Evolutionary conservation across 768 basidiomycete genomes (phyloP), one percentile per base, ranked within the genome.

Genomic region (Cystofilobasidium macerans): DNA sequence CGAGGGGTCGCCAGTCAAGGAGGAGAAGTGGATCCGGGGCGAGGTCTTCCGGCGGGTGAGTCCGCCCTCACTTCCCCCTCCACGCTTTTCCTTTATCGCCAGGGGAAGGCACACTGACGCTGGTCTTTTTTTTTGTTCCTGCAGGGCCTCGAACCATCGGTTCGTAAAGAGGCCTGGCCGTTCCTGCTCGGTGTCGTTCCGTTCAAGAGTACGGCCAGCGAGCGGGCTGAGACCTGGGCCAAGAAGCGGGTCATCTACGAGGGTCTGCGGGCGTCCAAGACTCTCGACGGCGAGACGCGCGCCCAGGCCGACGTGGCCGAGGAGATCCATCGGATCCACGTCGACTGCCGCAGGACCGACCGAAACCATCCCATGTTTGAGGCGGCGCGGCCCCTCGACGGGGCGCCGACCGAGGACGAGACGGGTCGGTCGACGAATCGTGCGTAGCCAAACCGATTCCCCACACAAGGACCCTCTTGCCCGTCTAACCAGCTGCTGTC

Each of bases 341-440:
- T 99, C 64, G 95, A 98, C 73, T 98, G 95, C 72, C 85, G 93
- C 65, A 83, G 95, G 32, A 99, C 95, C 26, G 95, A 99, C 76
- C 82, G 95, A 42, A 86, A 82, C n/a, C 94, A 98, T 71, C 85
- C 89, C 7, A 80, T 97, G 62, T 98, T 95, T 72, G 82, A 86
- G 32, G 88, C 88, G 0, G 87, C 87, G 0, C 82, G 82, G 42
- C 78, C 83, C 65, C 77, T 77, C 53, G 88, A 66, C 14, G 57
- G 51, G 18, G 51, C 47, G 20, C 28, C 58, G 36, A 36, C 69
- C n/a, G 72, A 71, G 30, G 76, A 77, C 57, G 73, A 74, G 63
- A 22, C 72, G 74, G 24, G 68, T 69, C 66, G 73, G 73, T 65
- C 65, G 1, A 61, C 74, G 61, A 77, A 77, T 61, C 70, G 76